These are phyloP conservation scores for Conringia planisiliqua DNA, from an alignment of 345 rosid genomes.

Conservation along the genomic window DNA sequence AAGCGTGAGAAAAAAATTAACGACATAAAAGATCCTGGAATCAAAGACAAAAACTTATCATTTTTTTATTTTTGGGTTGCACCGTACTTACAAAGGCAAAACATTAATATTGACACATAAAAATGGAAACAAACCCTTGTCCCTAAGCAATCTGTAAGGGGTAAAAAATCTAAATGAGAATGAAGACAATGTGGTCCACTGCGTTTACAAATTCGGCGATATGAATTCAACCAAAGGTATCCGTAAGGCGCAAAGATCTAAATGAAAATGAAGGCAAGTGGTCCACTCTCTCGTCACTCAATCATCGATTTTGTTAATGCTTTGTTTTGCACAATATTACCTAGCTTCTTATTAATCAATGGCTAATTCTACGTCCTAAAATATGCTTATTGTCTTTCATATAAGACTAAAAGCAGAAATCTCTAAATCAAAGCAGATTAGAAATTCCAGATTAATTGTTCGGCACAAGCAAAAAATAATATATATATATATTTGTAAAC, in stretches of 20 bases:
- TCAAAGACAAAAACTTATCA: not conserved
- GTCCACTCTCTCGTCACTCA: slow-evolving; percentile 1
- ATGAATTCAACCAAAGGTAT: not conserved
- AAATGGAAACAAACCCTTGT: too few species aligned
- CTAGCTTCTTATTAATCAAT: not conserved
- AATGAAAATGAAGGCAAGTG: not conserved
- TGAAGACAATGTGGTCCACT: not conserved
- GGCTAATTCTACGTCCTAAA: not conserved
- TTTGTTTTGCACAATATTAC: not conserved
- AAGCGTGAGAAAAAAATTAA: not conserved
- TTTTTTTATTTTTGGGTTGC: not conserved
- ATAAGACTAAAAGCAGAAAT: not conserved
- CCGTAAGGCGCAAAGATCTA: not conserved
- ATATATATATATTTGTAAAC: not conserved
- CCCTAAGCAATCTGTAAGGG: not conserved
- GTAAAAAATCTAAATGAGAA: not conserved
- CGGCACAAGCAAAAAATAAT: not conserved
- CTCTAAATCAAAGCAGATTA: not conserved
- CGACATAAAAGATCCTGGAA: not conserved
- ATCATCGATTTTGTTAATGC: not conserved
- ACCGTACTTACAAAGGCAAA: not conserved
- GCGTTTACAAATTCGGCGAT: not conserved
- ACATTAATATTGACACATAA: not conserved
- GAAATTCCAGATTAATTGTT: not conserved
- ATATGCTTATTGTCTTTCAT: not conserved